Evolutionary conservation across 306 rosid species (phyloP), one percentile per base, ranked within the genome.

Genomic region (Hippophae tibetana): DNA sequence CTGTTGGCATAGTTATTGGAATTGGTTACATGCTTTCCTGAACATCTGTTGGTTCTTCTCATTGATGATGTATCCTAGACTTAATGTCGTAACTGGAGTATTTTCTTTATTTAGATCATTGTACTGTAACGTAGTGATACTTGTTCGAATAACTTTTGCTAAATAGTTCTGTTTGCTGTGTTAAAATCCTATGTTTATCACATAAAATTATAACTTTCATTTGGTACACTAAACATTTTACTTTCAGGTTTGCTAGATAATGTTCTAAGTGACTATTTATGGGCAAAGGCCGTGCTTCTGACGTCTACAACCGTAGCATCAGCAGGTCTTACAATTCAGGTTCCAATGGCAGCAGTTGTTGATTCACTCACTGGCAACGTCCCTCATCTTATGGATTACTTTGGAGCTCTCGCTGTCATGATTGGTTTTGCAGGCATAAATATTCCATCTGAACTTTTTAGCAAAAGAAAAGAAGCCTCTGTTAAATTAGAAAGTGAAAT

Each of bases 221-320:
- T 7, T 27, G 13, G 45, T 56, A 11, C n/a, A 26, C 63, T 71
- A 53, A 12, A 46, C 23, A 5, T 56, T 31, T 50, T 54, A 62
- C 60, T 56, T 18, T 51, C 61, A 92, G 99, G 99, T 56, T 66
- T 92, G 81, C 56, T 92, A 74, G 99, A 92, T 63, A 92, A 92
- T 61, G 99, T 92, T 74, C 79, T 88, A 67, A 88, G 99, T 40
- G 96, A 92, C 70, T 92, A 88, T 73, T 63, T 92, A 71, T 92
- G 95, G 99, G 96, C 99, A 41, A 88, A 88, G 82, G 99, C 99
- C 8, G 93, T 92, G 82, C 87, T 92, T 76, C 86, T 92, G 41
- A 92, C 99, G 31, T 81, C 99, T 27, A 86, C 99, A 18, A 92
- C 99, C 0, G 94, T 92, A 31, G 99, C 99, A 56, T 81, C 96